Evolutionary conservation across 495 filamentous ascomycete genomes (phyloP).

Genomic region (Hyaloscypha bicolor): DNA sequence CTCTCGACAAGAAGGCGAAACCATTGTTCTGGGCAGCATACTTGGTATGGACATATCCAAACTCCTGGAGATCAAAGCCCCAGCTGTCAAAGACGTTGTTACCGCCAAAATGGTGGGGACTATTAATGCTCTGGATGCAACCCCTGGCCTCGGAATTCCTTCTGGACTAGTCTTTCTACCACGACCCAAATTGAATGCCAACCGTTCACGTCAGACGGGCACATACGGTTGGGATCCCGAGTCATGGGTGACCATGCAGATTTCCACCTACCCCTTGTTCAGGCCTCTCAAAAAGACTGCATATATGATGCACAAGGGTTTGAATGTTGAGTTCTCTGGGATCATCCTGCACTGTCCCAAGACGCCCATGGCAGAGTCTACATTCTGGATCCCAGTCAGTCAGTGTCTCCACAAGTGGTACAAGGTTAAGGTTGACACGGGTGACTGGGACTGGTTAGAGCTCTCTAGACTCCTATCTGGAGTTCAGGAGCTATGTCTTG

Average conservation of each 20-base stretch:
- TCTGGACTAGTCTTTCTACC: constrained; percentile 1
- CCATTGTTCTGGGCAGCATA: background rate
- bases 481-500: background rate
- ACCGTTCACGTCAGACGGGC: background rate
- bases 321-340: background rate
- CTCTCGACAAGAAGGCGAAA: background rate
- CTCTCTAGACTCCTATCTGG: background rate
- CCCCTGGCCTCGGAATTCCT: constrained; percentile 2
- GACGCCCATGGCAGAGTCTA: background rate
- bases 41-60: background rate
- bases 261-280: background rate
- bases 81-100: background rate
- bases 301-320: background rate
- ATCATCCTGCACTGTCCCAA: background rate
- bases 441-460: background rate
- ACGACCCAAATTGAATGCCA: background rate
- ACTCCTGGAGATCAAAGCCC: background rate
- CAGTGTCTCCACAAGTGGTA: background rate
- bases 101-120: background rate
- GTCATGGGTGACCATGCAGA: background rate
- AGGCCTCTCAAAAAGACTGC: background rate
- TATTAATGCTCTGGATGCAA: background rate
- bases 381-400: constrained; percentile 2
- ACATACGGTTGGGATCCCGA: background rate
- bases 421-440: background rate